These are phyloP conservation scores for Hypoxylon subgilvum DNA, from an alignment of 495 filamentous ascomycete species.

Conservation along the genomic window DNA sequence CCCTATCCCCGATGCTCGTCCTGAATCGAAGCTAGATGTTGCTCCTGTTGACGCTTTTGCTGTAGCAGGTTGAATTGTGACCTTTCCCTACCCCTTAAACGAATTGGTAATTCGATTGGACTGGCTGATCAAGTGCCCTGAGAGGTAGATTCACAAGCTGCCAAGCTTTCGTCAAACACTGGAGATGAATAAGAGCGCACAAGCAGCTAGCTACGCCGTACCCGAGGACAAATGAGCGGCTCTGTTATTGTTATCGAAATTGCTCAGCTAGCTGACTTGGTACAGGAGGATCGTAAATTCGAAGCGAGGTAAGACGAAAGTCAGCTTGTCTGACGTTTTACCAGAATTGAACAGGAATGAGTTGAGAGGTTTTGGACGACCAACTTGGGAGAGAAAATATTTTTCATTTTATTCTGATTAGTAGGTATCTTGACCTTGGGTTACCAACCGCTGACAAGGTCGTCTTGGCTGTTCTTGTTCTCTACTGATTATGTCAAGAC, in stretches of 20 bases:
- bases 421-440: too few species aligned
- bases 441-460: too few species aligned
- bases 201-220: constrained; percentile 15
- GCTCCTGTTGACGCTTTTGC: too few species aligned
- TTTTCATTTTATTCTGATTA: constrained; percentile 21
- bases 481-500: too few species aligned
- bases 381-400: constrained; percentile 7
- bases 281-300: constrained; percentile 28
- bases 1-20: not conserved
- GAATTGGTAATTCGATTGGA: not conserved
- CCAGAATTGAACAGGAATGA: constrained; percentile 5
- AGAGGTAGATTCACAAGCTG: constrained; percentile 7
- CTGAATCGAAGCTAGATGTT: constrained; percentile 1
- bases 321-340: constrained; percentile 32
- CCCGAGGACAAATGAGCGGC: constrained; percentile 7
- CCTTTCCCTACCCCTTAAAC: not conserved
- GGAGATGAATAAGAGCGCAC: constrained; percentile 1
- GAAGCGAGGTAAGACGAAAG: constrained; percentile 23
- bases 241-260: not conserved
- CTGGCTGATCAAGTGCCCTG: constrained; percentile 1
- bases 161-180: not conserved
- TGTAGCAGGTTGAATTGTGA: constrained; percentile 13
- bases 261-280: constrained; percentile 25
- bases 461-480: too few species aligned
- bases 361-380: not conserved